Conservation (phyloP, 306 rosid species). For the Lathyrus oleraceus region DNA sequence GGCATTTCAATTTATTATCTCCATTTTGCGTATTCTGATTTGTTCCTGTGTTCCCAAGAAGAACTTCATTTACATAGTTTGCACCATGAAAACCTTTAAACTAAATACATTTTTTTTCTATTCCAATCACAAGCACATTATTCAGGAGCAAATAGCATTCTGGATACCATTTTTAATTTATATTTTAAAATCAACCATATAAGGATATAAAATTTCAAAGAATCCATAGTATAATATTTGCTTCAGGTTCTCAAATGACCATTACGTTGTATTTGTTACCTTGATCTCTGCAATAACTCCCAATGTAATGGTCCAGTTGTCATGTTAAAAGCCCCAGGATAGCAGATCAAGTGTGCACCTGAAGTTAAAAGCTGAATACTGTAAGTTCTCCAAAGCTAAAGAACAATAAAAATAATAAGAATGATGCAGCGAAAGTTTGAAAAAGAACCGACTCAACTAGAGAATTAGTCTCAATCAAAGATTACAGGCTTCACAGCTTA, state of each 20-base stretch:
- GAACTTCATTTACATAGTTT: not conserved
- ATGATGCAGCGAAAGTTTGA: not conserved
- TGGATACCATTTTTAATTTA: not conserved
- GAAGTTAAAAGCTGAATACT: slow-evolving; percentile 38
- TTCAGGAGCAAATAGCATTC: not conserved
- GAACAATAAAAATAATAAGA: slow-evolving; percentile 17
- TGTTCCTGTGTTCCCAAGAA: not conserved
- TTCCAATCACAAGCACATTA: not conserved
- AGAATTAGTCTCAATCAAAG: not conserved
- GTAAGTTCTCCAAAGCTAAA: slow-evolving; percentile 33
- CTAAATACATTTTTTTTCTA: not conserved
- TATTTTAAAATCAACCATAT: not conserved
- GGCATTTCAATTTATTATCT: not conserved
- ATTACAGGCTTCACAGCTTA: not conserved
- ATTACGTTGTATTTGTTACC: slow-evolving; percentile 47
- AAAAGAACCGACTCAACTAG: slow-evolving; percentile 18
- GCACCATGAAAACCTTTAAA: not conserved
- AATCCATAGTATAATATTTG: not conserved
- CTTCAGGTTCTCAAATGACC: slow-evolving; percentile 13
- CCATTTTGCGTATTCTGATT: not conserved
- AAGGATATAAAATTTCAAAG: slow-evolving; percentile 2
- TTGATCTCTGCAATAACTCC: slow-evolving; percentile 92
- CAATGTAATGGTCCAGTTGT: slow-evolving; percentile 99
- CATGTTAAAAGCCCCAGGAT: slow-evolving; percentile 99
- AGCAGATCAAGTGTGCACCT: slow-evolving; percentile 98